Evolutionary conservation across 352 stramenopile genomes (phyloP).

Genomic region (Globisporangium heterothallicum): DNA sequence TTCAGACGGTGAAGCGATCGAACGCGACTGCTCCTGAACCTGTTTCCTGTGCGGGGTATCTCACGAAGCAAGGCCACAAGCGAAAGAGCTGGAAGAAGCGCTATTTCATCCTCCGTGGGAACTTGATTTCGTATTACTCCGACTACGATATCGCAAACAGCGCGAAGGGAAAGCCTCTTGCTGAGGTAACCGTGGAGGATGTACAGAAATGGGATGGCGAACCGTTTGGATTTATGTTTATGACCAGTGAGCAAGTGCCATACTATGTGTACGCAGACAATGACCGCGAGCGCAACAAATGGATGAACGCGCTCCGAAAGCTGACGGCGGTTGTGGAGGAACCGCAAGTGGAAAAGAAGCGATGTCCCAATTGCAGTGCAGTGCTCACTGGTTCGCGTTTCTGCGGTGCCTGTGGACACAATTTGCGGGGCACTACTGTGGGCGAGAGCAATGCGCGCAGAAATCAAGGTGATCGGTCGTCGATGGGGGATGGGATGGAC

Average conservation of each 20-base stretch:
- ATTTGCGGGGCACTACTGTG: conserved; percentile 70
- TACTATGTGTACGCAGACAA: conserved; percentile 90
- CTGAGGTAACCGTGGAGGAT: conserved; percentile 79
- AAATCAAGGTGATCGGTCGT: conserved; percentile 16
- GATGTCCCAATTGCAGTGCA: conserved; percentile 76
- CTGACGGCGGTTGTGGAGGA: conserved; percentile 66
- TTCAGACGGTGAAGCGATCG: conserved; percentile 63
- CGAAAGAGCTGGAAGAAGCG: conserved; percentile 90
- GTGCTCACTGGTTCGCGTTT: conserved; percentile 85
- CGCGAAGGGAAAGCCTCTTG: conserved; percentile 68
- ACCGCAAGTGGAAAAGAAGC: conserved; percentile 73
- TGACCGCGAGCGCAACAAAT: conserved; percentile 82
- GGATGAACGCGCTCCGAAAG: conserved; percentile 84
- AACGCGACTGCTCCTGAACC: conserved; percentile 68
- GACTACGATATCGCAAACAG: conserved; percentile 86
- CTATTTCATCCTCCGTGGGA: conserved; percentile 84
- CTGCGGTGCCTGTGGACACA: conserved; percentile 84
- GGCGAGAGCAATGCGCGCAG: conserved; percentile 31
- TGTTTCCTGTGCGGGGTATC: conserved; percentile 75
- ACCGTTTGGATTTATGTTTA: conserved; percentile 87
- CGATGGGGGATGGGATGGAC: conserved; percentile 32
- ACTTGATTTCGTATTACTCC: conserved; percentile 71
- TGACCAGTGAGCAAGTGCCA: conserved; percentile 84
- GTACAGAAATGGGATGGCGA: conserved; percentile 84
- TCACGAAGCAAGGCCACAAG: conserved; percentile 89